Percentiles rank a stretch among this genome's conserved stretches.
These are phyloP conservation scores for Colletotrichum chlorophyti DNA, from an alignment of 2,329 filamentous ascomycete genomes.

Conservation along the genomic window DNA sequence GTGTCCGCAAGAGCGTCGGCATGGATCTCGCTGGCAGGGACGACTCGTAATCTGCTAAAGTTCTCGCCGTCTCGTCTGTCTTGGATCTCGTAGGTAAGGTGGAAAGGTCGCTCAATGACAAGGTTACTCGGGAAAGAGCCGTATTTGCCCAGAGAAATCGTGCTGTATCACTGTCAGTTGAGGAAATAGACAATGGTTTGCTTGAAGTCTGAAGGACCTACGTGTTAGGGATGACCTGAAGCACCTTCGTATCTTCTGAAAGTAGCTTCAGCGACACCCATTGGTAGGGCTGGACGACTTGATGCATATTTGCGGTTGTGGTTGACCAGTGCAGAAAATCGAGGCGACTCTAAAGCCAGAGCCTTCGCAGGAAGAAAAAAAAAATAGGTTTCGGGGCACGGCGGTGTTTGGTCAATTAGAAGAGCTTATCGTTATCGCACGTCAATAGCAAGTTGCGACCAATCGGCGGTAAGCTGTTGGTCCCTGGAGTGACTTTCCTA, in stretches of 20 bases:
- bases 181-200: constrained; percentile 3
- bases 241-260: constrained; percentile 62
- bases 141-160: constrained; percentile 90
- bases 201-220: constrained; percentile 38
- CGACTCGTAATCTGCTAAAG: constrained; percentile 76
- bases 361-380: constrained; percentile 6
- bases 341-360: not conserved
- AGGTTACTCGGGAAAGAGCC: constrained; percentile 89
- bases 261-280: constrained; percentile 68
- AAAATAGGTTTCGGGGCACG: constrained; percentile 6
- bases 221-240: constrained; percentile 68
- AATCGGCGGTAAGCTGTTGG: not conserved
- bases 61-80: constrained; percentile 71
- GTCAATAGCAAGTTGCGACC: not conserved
- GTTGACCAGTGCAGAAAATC: not conserved
- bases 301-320: constrained; percentile 41
- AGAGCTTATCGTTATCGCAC: constrained; percentile 26
- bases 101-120: constrained; percentile 87
- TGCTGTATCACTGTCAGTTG: constrained; percentile 55
- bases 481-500: not conserved
- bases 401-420: not conserved
- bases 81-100: constrained; percentile 88
- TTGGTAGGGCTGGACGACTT: constrained; percentile 60
- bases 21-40: constrained; percentile 82
- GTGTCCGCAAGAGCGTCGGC: constrained; percentile 72